Percentiles rank a stretch among this genome's conserved stretches.
phyloP scores from a whole-genome alignment of 2,329 filamentous ascomycete species.

The Lachnellula arida region DNA sequence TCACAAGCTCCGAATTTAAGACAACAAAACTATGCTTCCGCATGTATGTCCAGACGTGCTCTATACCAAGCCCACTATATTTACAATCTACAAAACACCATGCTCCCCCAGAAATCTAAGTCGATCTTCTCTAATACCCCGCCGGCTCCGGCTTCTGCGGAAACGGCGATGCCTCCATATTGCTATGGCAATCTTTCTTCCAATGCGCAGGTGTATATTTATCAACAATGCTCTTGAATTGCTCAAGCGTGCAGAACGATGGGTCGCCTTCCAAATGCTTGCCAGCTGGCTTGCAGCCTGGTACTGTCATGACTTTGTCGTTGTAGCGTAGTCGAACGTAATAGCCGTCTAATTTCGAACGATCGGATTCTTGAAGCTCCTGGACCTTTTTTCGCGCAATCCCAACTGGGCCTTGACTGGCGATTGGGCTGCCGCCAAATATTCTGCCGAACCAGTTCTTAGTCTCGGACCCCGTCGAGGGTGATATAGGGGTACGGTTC shows the following conservation, averaged over 20 bases:
- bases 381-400: slow-evolving; percentile 58
- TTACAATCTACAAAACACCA: not conserved
- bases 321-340: slow-evolving; percentile 92
- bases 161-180: slow-evolving; percentile 42
- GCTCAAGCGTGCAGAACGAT: slow-evolving; percentile 89
- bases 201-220: slow-evolving; percentile 82
- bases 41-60: not conserved
- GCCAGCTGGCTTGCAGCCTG: slow-evolving; percentile 69
- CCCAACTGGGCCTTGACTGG: slow-evolving; percentile 30
- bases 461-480: slow-evolving; percentile 1
- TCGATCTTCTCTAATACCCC: slow-evolving; percentile 25
- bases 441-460: slow-evolving; percentile 25
- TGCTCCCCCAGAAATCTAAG: not conserved
- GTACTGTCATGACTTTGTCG: slow-evolving; percentile 73
- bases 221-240: slow-evolving; percentile 86
- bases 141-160: slow-evolving; percentile 29
- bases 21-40: too few relatives aligned
- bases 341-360: slow-evolving; percentile 62
- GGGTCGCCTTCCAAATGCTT: slow-evolving; percentile 85
- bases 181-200: slow-evolving; percentile 57
- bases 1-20: not conserved
- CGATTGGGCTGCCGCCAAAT: slow-evolving; percentile 25
- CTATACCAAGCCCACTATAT: not conserved
- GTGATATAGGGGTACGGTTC: slow-evolving; percentile 6
- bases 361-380: slow-evolving; percentile 54